Conservation (phyloP, 352 stramenopile species). For the Thalassiosira ordinaria region DNA sequence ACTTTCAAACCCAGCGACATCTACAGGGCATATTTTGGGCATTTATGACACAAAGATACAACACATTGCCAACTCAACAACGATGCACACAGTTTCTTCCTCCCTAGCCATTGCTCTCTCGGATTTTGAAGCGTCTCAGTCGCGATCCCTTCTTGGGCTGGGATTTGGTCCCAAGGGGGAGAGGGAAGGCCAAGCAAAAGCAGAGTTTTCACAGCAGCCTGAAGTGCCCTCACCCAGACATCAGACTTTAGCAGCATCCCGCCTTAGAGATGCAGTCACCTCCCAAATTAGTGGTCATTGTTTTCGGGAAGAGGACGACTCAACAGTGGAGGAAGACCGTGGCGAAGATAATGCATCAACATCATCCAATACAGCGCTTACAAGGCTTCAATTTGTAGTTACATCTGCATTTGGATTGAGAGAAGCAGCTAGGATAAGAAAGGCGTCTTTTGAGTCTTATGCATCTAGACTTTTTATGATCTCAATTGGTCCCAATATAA, state of each 20-base stretch:
- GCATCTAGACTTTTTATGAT: conserved; percentile 66
- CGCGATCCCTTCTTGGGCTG: conserved; percentile 58
- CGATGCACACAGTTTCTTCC: conserved; percentile 79
- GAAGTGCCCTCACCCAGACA: conserved; percentile 33
- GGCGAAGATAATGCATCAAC: conserved; percentile 57
- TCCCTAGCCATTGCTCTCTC: conserved; percentile 73
- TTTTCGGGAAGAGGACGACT: conserved; percentile 60
- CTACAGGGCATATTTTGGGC: conserved; percentile 28
- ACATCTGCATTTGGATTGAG: conserved; percentile 73
- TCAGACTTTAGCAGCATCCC: conserved; percentile 24
- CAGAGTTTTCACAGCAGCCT: conserved; percentile 1
- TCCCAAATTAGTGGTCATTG: conserved; percentile 57
- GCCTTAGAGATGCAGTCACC: conserved; percentile 43
- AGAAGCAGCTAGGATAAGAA: conserved; percentile 70
- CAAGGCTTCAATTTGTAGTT: conserved; percentile 76
- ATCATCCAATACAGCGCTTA: conserved; percentile 68
- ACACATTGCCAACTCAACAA: conserved; percentile 80
- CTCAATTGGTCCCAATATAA: conserved; percentile 63
- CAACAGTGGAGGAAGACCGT: conserved; percentile 38
- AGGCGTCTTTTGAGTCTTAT: conserved; percentile 63
- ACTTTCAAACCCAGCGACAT: conserved; percentile 24
- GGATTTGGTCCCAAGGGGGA: conserved; percentile 18
- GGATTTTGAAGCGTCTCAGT: conserved; percentile 79
- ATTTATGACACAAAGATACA: conserved; percentile 78
- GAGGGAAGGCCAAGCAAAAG: conserved; percentile 14